Percentiles rank a stretch among this genome's conserved stretches.
Evolutionary conservation across 331 rosid species (phyloP).

Genomic region (Saraca asoca): DNA sequence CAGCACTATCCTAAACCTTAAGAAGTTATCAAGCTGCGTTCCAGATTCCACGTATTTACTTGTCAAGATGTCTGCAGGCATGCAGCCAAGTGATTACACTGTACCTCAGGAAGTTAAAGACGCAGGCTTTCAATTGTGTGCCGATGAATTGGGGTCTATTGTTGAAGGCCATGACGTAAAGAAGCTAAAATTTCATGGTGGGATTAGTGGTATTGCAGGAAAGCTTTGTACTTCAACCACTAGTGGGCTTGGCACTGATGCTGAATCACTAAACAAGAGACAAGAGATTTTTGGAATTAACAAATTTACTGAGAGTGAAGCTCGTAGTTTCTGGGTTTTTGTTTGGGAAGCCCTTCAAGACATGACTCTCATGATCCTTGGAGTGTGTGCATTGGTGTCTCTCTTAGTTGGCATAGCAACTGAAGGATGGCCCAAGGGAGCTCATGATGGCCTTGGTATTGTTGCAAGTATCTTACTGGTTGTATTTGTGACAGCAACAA

Average conservation of each 20-base stretch:
- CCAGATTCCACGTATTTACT: conserved; percentile 32
- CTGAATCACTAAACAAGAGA: conserved; percentile 50
- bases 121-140: conserved; percentile 84
- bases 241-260: conserved; percentile 54
- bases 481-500: conserved; percentile 90
- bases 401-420: conserved; percentile 76
- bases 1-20: conserved; percentile 25
- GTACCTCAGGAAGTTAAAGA: conserved; percentile 75
- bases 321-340: conserved; percentile 76
- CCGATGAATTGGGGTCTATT: conserved; percentile 82
- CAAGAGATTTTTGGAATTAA: conserved; percentile 73
- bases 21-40: neutral
- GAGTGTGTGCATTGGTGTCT: conserved; percentile 83
- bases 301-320: conserved; percentile 72
- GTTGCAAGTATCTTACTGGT: conserved; percentile 93
- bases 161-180: conserved; percentile 82
- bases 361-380: conserved; percentile 96
- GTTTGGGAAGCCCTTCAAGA: conserved; percentile 99
- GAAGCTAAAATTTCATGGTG: conserved; percentile 81
- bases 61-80: conserved; percentile 51
- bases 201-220: conserved; percentile 65
- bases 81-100: conserved; percentile 58
- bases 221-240: conserved; percentile 67
- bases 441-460: conserved; percentile 97
- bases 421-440: conserved; percentile 97